Percentiles rank a stretch among this genome's conserved stretches.
Conservation (phyloP, 805 yeast species). For the Cyberlindnera americana region DNA sequence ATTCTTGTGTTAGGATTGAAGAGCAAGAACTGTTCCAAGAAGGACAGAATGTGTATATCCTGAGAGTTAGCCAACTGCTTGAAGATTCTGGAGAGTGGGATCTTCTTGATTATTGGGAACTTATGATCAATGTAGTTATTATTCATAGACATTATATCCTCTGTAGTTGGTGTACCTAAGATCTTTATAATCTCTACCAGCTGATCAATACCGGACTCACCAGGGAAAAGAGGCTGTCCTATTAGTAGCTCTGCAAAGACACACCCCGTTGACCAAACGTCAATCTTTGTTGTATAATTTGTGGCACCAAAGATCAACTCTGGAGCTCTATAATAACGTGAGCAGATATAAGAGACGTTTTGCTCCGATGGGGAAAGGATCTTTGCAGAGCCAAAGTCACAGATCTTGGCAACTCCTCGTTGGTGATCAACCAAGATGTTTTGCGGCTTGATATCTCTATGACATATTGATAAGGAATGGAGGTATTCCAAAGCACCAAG, state of each 20-base stretch:
- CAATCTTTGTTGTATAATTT: slow-evolving; percentile 93
- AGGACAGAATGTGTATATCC: slow-evolving; percentile 41
- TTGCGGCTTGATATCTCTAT: slow-evolving; percentile 90
- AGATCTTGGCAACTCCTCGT: slow-evolving; percentile 79
- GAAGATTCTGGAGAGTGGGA: slow-evolving; percentile 66
- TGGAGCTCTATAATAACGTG: slow-evolving; percentile 96
- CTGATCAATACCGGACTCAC: slow-evolving; percentile 97
- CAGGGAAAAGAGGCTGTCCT: slow-evolving; percentile 97
- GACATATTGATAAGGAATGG: slow-evolving; percentile 78
- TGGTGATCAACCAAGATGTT: slow-evolving; percentile 83
- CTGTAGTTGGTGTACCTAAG: slow-evolving; percentile 93
- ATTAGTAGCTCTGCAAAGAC: slow-evolving; percentile 95
- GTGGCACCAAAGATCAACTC: slow-evolving; percentile 97
- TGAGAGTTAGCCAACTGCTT: slow-evolving; percentile 46
- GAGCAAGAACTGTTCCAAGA: slow-evolving; percentile 4
- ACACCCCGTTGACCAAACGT: slow-evolving; percentile 97
- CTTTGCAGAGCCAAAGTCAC: slow-evolving; percentile 97
- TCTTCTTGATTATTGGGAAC: slow-evolving; percentile 83
- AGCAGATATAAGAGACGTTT: slow-evolving; percentile 93
- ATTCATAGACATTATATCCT: slow-evolving; percentile 91
- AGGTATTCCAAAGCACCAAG: slow-evolving; percentile 76
- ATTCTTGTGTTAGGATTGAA: slow-evolving; percentile 60
- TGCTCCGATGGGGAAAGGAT: slow-evolving; percentile 86
- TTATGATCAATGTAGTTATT: slow-evolving; percentile 97
- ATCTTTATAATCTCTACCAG: slow-evolving; percentile 94